phyloP scores from a whole-genome alignment of 1,284 basidiomycete species.

The Marasmius sp. region DNA sequence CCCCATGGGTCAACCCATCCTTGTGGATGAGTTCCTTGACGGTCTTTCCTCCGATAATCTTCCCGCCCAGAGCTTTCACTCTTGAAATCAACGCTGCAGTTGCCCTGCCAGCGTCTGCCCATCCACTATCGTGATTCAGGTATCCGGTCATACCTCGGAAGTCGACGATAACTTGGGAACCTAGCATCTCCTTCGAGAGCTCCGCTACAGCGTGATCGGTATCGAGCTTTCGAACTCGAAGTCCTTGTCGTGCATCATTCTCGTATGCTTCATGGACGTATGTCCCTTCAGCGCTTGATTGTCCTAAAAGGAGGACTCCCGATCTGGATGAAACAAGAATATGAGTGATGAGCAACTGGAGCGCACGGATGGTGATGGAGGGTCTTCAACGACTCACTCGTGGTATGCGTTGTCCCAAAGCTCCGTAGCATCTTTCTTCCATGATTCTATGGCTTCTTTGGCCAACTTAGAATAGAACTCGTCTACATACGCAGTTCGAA shows the following conservation, averaged over 20 bases:
- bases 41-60: slow-evolving; percentile 55
- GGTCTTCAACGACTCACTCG: slow-evolving; percentile 54
- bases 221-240: slow-evolving; percentile 41
- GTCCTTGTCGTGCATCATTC: slow-evolving; percentile 60
- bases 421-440: slow-evolving; percentile 56
- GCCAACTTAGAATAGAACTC: slow-evolving; percentile 70
- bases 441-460: slow-evolving; percentile 67
- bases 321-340: slow-evolving; percentile 40
- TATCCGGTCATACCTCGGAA: slow-evolving; percentile 46
- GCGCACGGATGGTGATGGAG: neutral
- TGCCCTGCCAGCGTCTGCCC: slow-evolving; percentile 80
- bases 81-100: slow-evolving; percentile 56
- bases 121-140: slow-evolving; percentile 79
- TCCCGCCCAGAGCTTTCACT: slow-evolving; percentile 61
- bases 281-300: slow-evolving; percentile 23
- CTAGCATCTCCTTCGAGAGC: slow-evolving; percentile 41
- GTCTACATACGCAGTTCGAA: slow-evolving; percentile 71
- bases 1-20: slow-evolving; percentile 54
- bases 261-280: slow-evolving; percentile 52
- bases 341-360: neutral
- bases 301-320: slow-evolving; percentile 58
- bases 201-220: slow-evolving; percentile 37
- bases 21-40: slow-evolving; percentile 49
- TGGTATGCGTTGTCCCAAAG: slow-evolving; percentile 77
- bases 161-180: slow-evolving; percentile 32